phyloP scores from a whole-genome alignment of 1,284 basidiomycete genomes.

The Inonotus hispidus region DNA sequence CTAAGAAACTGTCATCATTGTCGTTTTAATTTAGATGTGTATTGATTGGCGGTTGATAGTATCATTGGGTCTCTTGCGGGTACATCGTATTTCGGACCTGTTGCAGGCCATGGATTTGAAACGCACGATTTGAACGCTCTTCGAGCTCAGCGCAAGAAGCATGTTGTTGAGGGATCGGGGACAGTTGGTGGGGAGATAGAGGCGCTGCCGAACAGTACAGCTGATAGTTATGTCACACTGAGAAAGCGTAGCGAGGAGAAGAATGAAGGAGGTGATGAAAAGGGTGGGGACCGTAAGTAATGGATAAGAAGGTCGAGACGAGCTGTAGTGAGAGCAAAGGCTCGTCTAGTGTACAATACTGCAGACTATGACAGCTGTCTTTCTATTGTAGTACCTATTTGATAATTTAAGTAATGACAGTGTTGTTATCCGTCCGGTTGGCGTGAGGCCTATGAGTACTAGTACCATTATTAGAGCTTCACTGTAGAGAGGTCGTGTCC shows the following conservation, averaged over 20 bases:
- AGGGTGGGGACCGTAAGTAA: constrained; percentile 6
- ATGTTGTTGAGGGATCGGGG: constrained; percentile 38
- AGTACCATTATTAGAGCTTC: too few relatives aligned
- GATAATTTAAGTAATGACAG: too few relatives aligned
- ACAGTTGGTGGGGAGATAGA: constrained; percentile 45
- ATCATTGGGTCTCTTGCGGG: constrained; percentile 78
- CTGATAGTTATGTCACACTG: constrained; percentile 44
- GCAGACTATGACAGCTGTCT: too few relatives aligned
- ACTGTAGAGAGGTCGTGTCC: too few relatives aligned
- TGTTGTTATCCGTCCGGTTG: too few relatives aligned
- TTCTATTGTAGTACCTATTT: too few relatives aligned
- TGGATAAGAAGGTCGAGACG: background rate
- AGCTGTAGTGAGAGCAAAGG: background rate
- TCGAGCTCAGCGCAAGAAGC: constrained; percentile 45
- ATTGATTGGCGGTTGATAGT: constrained; percentile 28
- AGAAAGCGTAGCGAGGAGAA: constrained; percentile 36
- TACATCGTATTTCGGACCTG: constrained; percentile 72
- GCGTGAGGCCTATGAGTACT: too few relatives aligned
- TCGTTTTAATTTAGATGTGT: background rate
- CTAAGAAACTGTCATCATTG: constrained; percentile 7
- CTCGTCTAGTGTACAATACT: background rate
- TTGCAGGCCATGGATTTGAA: constrained; percentile 63
- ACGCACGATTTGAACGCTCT: constrained; percentile 54
- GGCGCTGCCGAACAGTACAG: constrained; percentile 38
- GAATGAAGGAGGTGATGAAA: constrained; percentile 27